These are phyloP conservation scores for Dendrostoma leiphaemia DNA, from an alignment of 2,329 filamentous ascomycete species.

Conservation along the genomic window DNA sequence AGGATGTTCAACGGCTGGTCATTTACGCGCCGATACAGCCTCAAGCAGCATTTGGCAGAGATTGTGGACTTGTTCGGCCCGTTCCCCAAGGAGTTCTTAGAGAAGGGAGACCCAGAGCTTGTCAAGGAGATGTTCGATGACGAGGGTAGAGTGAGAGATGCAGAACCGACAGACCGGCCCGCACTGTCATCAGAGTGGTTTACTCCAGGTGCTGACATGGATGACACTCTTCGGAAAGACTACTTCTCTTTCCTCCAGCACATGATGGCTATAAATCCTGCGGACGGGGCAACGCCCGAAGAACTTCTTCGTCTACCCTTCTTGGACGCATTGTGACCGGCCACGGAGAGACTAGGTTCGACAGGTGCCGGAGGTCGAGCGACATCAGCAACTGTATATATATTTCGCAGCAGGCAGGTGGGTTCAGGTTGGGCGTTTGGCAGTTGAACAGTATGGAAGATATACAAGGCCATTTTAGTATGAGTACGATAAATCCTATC, in stretches of 20 bases:
- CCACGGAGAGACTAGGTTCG: too few species aligned
- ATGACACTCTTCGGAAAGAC: neutral
- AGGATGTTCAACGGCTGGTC: neutral
- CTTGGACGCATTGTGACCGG: neutral
- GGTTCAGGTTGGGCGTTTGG: too few species aligned
- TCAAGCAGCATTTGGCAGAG: neutral
- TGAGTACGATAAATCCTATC: too few species aligned
- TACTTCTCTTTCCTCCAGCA: neutral
- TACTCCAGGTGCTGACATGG: neutral
- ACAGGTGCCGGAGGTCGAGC: too few species aligned
- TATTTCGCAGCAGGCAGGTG: too few species aligned
- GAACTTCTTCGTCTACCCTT: neutral
- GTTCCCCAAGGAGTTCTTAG: neutral
- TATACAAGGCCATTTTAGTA: too few species aligned
- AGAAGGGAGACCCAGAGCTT: neutral
- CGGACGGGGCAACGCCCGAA: neutral
- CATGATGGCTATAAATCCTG: neutral
- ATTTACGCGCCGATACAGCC: neutral
- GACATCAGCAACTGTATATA: too few species aligned
- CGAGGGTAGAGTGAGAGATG: neutral
- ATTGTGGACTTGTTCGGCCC: conserved; percentile 3
- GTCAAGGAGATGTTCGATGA: conserved; percentile 1
- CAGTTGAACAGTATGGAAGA: too few species aligned
- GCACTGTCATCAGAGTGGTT: neutral
- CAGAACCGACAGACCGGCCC: neutral